Evolutionary conservation across 2,329 filamentous ascomycete genomes (phyloP).

Genomic region (Aspergillus ruber): DNA sequence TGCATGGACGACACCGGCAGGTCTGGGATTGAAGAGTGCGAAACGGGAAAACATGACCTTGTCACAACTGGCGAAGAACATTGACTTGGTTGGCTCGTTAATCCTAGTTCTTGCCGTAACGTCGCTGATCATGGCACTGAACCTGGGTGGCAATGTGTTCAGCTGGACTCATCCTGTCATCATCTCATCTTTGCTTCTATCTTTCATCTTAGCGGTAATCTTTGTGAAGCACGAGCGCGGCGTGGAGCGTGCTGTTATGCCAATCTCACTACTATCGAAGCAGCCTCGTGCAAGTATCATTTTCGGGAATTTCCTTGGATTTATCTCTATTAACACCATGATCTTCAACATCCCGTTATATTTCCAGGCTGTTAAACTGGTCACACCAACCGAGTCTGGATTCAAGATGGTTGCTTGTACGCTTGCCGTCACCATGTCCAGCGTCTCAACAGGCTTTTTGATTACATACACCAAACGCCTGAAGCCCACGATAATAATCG

Average conservation of each 20-base stretch:
- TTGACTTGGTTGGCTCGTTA: constrained; percentile 46
- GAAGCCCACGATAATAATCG: constrained; percentile 53
- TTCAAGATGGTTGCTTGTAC: constrained; percentile 63
- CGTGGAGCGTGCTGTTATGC: constrained; percentile 46
- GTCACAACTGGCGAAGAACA: constrained; percentile 40
- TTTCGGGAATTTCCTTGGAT: constrained; percentile 48
- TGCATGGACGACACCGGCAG: constrained; percentile 38
- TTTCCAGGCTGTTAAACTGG: constrained; percentile 68
- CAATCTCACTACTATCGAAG: constrained; percentile 42
- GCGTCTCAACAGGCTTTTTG: constrained; percentile 55
- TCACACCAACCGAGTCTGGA: constrained; percentile 64
- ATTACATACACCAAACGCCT: constrained; percentile 55
- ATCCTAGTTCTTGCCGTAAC: constrained; percentile 44
- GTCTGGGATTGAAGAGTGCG: constrained; percentile 41
- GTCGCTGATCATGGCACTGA: constrained; percentile 45
- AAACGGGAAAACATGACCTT: constrained; percentile 36
- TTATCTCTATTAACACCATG: constrained; percentile 48
- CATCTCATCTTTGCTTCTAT: constrained; percentile 40
- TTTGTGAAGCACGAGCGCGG: constrained; percentile 38
- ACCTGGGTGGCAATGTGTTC: constrained; percentile 48
- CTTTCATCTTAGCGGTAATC: constrained; percentile 30
- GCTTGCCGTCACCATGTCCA: constrained; percentile 48
- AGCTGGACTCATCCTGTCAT: constrained; percentile 48
- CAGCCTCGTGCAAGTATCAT: constrained; percentile 45
- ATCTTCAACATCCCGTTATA: constrained; percentile 68